phyloP scores from a whole-genome alignment of 805 yeast species.

The Wickerhamiella hasegawae region DNA sequence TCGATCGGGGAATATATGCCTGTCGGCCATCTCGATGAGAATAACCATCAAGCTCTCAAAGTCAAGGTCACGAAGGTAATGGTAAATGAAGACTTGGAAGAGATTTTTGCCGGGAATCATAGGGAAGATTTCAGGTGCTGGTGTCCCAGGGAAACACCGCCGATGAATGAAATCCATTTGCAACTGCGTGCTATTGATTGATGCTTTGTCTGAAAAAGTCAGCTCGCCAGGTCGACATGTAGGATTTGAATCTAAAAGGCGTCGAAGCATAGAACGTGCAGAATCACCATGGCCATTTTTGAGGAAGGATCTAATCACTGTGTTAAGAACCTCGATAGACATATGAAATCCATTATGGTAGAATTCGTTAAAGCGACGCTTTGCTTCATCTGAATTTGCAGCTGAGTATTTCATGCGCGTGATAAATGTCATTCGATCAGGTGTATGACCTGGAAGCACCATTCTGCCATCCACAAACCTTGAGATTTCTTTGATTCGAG shows the following conservation, averaged over 20 bases:
- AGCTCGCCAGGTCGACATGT: neutral
- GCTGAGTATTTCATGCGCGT: neutral
- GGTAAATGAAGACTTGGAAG: slow-evolving; percentile 1
- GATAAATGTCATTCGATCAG: neutral
- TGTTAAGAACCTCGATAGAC: neutral
- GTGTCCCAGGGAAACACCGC: neutral
- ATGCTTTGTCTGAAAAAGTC: neutral
- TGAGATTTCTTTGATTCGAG: too few relatives aligned
- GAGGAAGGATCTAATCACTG: neutral
- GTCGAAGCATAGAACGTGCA: neutral
- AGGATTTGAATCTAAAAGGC: too few relatives aligned
- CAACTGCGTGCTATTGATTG: neutral
- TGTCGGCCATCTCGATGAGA: slow-evolving; percentile 7
- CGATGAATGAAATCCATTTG: neutral
- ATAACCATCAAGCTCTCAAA: slow-evolving; percentile 4
- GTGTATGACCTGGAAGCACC: too few relatives aligned
- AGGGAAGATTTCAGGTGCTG: slow-evolving; percentile 2
- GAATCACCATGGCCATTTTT: neutral
- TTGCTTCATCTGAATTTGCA: neutral
- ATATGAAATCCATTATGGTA: neutral
- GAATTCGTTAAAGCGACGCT: neutral
- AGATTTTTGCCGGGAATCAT: slow-evolving; percentile 2
- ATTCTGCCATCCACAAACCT: too few relatives aligned
- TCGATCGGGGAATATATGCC: slow-evolving; percentile 1
- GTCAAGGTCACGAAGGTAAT: slow-evolving; percentile 3